Percentiles rank a stretch among this genome's conserved stretches.
Evolutionary conservation across 768 basidiomycete genomes (phyloP).

Genomic region (Pisolithus sp.): DNA sequence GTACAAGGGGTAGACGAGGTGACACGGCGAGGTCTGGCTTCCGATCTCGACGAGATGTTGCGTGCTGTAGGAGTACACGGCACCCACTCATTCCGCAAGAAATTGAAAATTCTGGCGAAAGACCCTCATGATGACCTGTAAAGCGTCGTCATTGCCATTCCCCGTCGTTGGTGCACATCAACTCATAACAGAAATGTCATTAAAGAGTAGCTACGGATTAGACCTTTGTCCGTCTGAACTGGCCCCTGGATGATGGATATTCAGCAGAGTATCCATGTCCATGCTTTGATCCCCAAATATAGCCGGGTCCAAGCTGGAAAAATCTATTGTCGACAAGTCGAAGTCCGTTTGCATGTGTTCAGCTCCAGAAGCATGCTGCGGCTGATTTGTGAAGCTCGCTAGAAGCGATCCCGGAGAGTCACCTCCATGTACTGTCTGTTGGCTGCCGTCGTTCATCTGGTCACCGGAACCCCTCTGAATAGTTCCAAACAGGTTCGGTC

Average conservation of each 20-base stretch:
- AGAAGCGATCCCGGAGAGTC: slow-evolving; percentile 36
- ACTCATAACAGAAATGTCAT: not conserved
- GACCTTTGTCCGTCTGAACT: slow-evolving; percentile 21
- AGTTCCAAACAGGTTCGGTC: slow-evolving; percentile 17
- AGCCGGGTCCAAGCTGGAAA: slow-evolving; percentile 37
- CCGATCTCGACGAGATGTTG: slow-evolving; percentile 46
- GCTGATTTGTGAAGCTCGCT: slow-evolving; percentile 38
- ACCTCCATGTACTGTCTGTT: slow-evolving; percentile 10
- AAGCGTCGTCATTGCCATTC: no score
- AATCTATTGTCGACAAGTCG: slow-evolving; percentile 44
- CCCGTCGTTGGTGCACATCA: not conserved
- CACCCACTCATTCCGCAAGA: slow-evolving; percentile 65
- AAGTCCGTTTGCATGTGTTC: slow-evolving; percentile 29
- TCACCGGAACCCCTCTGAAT: slow-evolving; percentile 13
- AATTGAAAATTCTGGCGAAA: slow-evolving; percentile 43
- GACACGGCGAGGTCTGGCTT: slow-evolving; percentile 40
- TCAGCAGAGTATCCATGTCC: slow-evolving; percentile 52
- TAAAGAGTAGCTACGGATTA: slow-evolving; percentile 7
- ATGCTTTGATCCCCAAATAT: slow-evolving; percentile 36
- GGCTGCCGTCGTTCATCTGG: slow-evolving; percentile 7
- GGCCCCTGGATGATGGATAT: slow-evolving; percentile 30
- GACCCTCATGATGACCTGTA: slow-evolving; percentile 3
- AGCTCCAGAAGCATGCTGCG: slow-evolving; percentile 12
- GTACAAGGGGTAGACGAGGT: slow-evolving; percentile 40
- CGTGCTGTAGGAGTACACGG: slow-evolving; percentile 49